A percentile compares a stretch with the other conserved stretches of the same genome.
phyloP scores from a whole-genome alignment of 2,329 filamentous ascomycete genomes.

The Botrytis elliptica region DNA sequence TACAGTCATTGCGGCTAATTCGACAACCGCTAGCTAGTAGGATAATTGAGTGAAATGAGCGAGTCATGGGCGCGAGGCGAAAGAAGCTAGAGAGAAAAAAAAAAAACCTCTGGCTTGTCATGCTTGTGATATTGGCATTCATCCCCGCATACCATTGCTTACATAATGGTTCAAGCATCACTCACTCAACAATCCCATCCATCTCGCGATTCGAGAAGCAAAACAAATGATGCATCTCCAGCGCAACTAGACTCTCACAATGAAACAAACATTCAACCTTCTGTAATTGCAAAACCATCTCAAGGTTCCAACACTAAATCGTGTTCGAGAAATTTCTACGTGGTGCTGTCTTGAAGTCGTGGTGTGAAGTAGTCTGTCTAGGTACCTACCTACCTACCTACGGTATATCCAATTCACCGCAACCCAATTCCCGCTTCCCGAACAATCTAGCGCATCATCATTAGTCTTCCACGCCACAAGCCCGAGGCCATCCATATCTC shows the following conservation, averaged over 20 bases:
- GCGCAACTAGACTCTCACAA: neutral
- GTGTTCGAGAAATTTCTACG: neutral
- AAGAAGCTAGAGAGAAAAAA: neutral
- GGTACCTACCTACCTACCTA: too few species aligned
- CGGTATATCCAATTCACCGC: neutral
- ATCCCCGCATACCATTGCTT: neutral
- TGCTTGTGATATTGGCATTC: neutral
- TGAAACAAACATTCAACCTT: neutral
- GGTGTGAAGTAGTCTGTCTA: neutral
- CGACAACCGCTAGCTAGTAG: neutral
- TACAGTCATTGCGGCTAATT: constrained; percentile 3
- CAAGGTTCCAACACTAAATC: neutral
- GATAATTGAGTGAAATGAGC: neutral
- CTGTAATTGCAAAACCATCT: neutral
- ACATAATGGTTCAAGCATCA: neutral
- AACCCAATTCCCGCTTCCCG: neutral
- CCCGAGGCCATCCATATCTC: neutral
- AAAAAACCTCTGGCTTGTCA: neutral
- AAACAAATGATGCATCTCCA: neutral
- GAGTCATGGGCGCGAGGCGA: neutral
- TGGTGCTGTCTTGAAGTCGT: neutral
- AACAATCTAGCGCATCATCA: neutral
- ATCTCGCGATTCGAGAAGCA: neutral
- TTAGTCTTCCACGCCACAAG: neutral
- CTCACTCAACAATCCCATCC: too few species aligned